Conservation (phyloP, 176 grass and related monocot species). For the Oryza brachyantha region DNA sequence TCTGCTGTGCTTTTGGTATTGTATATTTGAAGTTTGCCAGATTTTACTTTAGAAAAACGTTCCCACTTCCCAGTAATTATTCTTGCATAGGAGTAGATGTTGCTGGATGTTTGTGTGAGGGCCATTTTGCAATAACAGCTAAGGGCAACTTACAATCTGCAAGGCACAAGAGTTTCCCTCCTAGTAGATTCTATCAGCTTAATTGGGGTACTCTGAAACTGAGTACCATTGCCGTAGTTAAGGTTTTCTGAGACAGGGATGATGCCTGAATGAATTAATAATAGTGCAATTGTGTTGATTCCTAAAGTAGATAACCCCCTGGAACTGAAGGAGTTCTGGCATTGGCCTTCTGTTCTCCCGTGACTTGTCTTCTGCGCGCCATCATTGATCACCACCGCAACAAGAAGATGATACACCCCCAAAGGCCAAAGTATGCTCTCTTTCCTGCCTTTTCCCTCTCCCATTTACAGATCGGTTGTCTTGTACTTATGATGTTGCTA, state of each 20-base stretch:
- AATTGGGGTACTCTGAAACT: background rate
- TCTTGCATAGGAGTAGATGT: slow-evolving; percentile 53
- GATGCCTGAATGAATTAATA: no score
- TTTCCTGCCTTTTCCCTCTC: background rate
- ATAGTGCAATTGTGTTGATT: no score
- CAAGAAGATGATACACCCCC: background rate
- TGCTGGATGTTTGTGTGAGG: slow-evolving; percentile 49
- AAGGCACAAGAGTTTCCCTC: slow-evolving; percentile 9
- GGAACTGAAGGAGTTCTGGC: background rate
- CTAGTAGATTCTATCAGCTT: background rate
- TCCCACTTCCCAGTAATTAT: background rate
- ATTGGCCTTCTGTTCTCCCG: no score
- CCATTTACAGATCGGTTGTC: background rate
- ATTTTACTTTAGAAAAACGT: background rate
- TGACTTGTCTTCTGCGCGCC: background rate
- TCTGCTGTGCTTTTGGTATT: slow-evolving; percentile 1
- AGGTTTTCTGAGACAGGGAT: no score
- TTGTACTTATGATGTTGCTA: background rate
- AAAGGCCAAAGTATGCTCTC: background rate
- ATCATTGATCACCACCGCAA: background rate
- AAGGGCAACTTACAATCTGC: slow-evolving; percentile 35
- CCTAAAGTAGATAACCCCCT: no score
- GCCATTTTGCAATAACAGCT: slow-evolving; percentile 54
- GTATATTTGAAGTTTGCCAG: slow-evolving; percentile 2
- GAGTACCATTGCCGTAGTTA: no score